Base-by-base conservation (phyloP, 768 basidiomycete genomes). In the Leccinum subtestaceum region DNA sequence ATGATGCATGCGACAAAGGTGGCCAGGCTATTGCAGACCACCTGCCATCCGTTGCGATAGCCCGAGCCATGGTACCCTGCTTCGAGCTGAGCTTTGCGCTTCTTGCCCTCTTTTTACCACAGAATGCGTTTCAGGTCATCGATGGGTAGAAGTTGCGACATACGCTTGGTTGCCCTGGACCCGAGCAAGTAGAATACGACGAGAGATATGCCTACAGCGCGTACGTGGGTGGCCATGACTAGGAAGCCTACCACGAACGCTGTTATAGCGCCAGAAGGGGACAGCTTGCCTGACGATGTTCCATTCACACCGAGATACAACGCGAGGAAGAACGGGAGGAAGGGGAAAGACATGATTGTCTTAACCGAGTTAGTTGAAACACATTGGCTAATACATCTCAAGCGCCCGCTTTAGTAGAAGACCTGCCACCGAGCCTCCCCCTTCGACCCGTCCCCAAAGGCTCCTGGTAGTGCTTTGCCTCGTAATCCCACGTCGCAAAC, bases 141-240 rank as follows among this genome's bases (percentile, higher is more conserved):
- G 15, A 1, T 8, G 15, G 0, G 23, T 29, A 8, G 23, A 17
- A 54, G 15, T 34, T 8, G 25, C 8, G 31, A 77, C 85, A 65
- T 65, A 85, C 85, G 80, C 73, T 93, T 95, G 3, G 95, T 97
- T 0, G 94, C 94, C 49, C 83, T 81, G 60, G 89, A 90, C 4
- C 87, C 95, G 0, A 84, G 66, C 31, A 95, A 75, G 72, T 97
- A 95, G 71, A 95, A 91, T 0, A 82, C 82, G 58, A 93, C 80
- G 57, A 95, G 76, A 2, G 84, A 76, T 11, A 82, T 72, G 15
- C 87, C 89, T 66, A 91, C 87, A 0, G 82, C 80, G 46, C 80
- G 78, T 38, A 86, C 77, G 9, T 81, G 85, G n/a, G 84, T 84
- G 15, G 85, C 79, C 72, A 98, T 79, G 70, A 86, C 84, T 5